Conservation (phyloP, 108 stramenopile genomes). For the Ochromonas danica region DNA sequence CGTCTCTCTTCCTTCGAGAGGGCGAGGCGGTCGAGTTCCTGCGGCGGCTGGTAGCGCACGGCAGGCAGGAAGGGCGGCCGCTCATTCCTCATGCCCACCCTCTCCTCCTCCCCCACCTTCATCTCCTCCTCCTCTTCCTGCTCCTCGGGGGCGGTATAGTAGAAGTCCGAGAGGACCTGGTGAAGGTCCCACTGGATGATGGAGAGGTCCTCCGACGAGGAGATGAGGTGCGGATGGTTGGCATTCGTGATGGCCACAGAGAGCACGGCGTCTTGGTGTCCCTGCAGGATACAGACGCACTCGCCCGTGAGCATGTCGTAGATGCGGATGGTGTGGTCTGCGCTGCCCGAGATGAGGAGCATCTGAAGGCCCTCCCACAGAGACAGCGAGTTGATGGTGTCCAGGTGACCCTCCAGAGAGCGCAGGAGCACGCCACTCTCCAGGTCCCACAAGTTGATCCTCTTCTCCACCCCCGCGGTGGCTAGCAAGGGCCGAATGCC, state of each 20-base stretch:
- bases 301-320: slow-evolving; percentile 27
- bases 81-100: background rate
- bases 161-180: background rate
- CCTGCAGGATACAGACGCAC: slow-evolving; percentile 22
- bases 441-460: slow-evolving; percentile 26
- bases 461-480: slow-evolving; percentile 3
- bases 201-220: slow-evolving; percentile 5
- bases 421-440: slow-evolving; percentile 14
- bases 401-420: background rate
- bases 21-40: background rate
- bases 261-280: slow-evolving; percentile 10
- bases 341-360: background rate
- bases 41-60: background rate
- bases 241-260: background rate
- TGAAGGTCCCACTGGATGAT: slow-evolving; percentile 24
- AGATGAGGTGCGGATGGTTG: slow-evolving; percentile 8
- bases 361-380: slow-evolving; percentile 29
- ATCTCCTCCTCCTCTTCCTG: too few species aligned
- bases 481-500: slow-evolving; percentile 20
- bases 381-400: background rate
- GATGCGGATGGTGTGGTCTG: slow-evolving; percentile 24
- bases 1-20: background rate
- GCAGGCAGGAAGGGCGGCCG: background rate
- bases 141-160: background rate
- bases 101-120: too few species aligned